A percentile compares a stretch with the other conserved stretches of the same genome.
phyloP scores from a whole-genome alignment of 163 green algal species.

The Coccomyxa subellipsoidea region DNA sequence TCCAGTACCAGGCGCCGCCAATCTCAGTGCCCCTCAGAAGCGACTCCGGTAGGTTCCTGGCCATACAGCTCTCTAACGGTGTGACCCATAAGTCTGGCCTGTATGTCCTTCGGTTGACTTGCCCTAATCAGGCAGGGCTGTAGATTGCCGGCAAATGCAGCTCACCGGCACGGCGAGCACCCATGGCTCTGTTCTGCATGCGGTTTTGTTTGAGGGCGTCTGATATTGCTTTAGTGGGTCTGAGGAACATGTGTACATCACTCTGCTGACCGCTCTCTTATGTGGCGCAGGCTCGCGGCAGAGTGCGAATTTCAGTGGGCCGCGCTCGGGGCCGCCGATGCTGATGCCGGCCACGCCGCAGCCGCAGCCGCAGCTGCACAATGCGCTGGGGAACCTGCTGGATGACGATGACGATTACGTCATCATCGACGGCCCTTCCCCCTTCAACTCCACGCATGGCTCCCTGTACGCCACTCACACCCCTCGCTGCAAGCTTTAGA shows the following conservation, averaged over 20 bases:
- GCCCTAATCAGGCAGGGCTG: no score
- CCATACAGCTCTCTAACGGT: no score
- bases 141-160: no score
- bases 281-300: not conserved
- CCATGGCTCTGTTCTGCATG: no score
- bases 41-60: not conserved
- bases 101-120: no score
- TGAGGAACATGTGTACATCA: no score
- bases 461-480: constrained; percentile 9
- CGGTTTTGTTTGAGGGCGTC: no score
- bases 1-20: not conserved
- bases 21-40: not conserved
- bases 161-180: no score
- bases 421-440: constrained; percentile 15
- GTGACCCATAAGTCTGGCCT: no score
- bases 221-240: no score
- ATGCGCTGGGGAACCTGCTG: not conserved
- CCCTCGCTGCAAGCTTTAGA: no score
- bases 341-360: not conserved
- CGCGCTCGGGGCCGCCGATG: not conserved
- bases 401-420: constrained; percentile 30
- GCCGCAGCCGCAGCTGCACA: constrained; percentile 7
- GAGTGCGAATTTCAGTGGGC: not conserved
- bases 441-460: constrained; percentile 5
- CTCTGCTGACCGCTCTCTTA: no score